Evolutionary conservation across 148 eudicot genomes (phyloP).

Genomic region (Spergularia marina): DNA sequence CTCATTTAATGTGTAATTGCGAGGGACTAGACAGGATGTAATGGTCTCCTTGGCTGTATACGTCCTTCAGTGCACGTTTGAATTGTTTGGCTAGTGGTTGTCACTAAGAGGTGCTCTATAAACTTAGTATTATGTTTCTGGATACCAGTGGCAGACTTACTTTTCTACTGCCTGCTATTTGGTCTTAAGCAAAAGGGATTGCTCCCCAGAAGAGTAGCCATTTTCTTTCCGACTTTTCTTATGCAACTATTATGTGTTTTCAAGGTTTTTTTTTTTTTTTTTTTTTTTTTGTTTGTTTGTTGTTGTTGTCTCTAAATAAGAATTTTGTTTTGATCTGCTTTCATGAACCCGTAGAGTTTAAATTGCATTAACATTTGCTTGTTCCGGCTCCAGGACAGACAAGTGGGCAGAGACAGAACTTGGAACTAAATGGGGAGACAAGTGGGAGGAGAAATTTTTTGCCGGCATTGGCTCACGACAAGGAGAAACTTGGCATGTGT

Average conservation of each 20-base stretch:
- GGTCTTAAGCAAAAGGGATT: too few relatives aligned
- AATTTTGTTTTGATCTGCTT: not conserved
- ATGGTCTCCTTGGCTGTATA: too few relatives aligned
- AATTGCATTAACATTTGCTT: conserved; percentile 4
- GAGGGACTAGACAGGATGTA: not conserved
- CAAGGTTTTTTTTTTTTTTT: not conserved
- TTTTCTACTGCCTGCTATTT: too few relatives aligned
- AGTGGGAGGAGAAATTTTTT: conserved; percentile 96
- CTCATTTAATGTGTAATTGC: too few relatives aligned
- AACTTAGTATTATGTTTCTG: not conserved
- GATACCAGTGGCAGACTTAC: too few relatives aligned
- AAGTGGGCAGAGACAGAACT: conserved; percentile 99
- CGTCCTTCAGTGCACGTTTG: not conserved
- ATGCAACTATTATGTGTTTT: not conserved
- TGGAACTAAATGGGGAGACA: conserved; percentile 99
- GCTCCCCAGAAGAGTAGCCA: not conserved
- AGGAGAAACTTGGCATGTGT: conserved; percentile 99
- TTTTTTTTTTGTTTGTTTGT: too few relatives aligned
- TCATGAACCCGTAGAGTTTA: not conserved
- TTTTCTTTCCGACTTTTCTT: not conserved
- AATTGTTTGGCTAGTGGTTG: not conserved
- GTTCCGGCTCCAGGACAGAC: conserved; percentile 70
- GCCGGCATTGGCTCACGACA: conserved; percentile 95
- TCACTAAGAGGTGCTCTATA: not conserved
- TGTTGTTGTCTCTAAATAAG: not conserved